Evolutionary conservation across 331 rosid species (phyloP).

Genomic region (Saraca asoca): DNA sequence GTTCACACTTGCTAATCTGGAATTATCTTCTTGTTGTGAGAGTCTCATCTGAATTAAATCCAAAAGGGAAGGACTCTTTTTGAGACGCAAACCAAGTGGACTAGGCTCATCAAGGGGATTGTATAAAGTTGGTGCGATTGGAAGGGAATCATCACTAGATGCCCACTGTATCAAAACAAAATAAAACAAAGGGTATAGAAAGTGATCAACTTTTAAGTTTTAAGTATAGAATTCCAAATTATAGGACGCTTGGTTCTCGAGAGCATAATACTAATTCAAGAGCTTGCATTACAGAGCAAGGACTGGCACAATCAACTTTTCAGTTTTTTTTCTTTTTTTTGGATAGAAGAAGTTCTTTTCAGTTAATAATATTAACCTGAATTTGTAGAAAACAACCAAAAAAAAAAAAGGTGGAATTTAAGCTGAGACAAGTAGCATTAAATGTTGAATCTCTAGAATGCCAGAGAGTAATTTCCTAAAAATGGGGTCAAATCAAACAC

Average conservation of each 20-base stretch:
- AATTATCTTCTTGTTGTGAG: slow-evolving; percentile 43
- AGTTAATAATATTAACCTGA: too few relatives aligned
- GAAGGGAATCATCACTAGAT: slow-evolving; percentile 32
- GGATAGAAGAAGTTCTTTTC: too few relatives aligned
- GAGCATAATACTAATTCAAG: too few relatives aligned
- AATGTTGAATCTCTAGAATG: not conserved
- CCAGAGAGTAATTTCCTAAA: not conserved
- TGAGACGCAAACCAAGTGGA: slow-evolving; percentile 74
- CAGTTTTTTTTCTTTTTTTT: too few relatives aligned
- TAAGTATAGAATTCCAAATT: too few relatives aligned
- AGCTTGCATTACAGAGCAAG: too few relatives aligned
- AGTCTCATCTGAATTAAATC: slow-evolving; percentile 90
- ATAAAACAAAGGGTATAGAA: not conserved
- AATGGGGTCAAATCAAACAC: not conserved
- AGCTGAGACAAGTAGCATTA: not conserved
- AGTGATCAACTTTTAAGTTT: not conserved
- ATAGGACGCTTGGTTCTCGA: too few relatives aligned
- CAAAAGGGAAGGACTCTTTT: slow-evolving; percentile 77
- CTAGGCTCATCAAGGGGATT: slow-evolving; percentile 79
- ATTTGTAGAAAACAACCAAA: not conserved
- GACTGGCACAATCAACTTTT: not conserved
- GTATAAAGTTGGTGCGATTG: slow-evolving; percentile 32
- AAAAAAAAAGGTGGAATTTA: not conserved
- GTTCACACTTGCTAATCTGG: slow-evolving; percentile 27
- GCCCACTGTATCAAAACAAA: slow-evolving; percentile 29